Evolutionary conservation across 441 rosid species (phyloP).

Genomic region (Brassica balearica): DNA sequence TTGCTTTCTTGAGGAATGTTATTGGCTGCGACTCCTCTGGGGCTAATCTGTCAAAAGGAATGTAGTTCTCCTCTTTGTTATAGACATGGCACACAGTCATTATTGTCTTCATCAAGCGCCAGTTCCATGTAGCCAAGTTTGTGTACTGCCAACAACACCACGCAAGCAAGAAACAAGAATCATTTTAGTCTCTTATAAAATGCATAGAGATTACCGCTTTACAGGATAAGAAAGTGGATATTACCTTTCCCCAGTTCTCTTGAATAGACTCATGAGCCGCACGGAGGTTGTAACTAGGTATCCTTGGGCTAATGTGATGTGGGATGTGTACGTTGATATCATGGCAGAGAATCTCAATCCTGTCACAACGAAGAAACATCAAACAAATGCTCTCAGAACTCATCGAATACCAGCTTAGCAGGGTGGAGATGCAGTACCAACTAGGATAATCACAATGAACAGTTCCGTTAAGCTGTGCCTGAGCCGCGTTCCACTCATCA

Average conservation of each 20-base stretch:
- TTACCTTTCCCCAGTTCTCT: conserved; percentile 93
- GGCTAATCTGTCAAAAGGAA: conserved; percentile 71
- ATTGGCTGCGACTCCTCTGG: conserved; percentile 77
- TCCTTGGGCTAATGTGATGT: conserved; percentile 82
- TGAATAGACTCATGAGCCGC: conserved; percentile 83
- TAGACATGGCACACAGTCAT: conserved; percentile 86
- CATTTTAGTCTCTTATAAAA: background rate
- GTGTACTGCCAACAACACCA: conserved; percentile 61
- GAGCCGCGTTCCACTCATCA: conserved; percentile 87
- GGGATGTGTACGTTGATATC: conserved; percentile 90
- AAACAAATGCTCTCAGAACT: conserved; percentile 10
- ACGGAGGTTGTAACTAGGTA: conserved; percentile 83
- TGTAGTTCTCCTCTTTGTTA: conserved; percentile 65
- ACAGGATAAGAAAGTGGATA: conserved; percentile 2
- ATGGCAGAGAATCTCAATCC: conserved; percentile 93
- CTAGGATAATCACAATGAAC: conserved; percentile 91
- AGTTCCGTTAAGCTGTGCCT: conserved; percentile 90
- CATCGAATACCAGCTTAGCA: background rate
- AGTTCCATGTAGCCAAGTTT: conserved; percentile 88
- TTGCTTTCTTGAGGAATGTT: conserved; percentile 71
- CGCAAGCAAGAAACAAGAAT: background rate
- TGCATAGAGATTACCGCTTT: background rate
- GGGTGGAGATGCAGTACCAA: conserved; percentile 55
- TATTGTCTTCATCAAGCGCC: conserved; percentile 92
- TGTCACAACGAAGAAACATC: conserved; percentile 44